Percentiles rank a stretch among this genome's conserved stretches.
Conservation (phyloP, 2,329 filamentous ascomycete species). For the Sphaerulina vaccinii region DNA sequence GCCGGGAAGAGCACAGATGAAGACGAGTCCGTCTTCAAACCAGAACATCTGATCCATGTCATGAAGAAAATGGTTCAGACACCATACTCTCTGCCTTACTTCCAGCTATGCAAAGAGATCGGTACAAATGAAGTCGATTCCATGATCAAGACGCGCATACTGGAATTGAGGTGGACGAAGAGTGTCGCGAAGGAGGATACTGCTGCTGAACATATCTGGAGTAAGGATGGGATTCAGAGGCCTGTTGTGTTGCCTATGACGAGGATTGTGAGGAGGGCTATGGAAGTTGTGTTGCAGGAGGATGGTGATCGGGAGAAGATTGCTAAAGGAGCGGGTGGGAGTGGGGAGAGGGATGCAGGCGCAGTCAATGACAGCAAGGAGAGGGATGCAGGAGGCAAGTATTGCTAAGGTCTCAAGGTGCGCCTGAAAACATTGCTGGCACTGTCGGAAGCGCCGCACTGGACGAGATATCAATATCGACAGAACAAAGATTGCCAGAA, state of each 20-base stretch:
- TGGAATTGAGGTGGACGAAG: conserved; percentile 24
- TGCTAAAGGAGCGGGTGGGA: conserved; percentile 2
- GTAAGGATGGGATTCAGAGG: conserved; percentile 19
- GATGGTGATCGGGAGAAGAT: conserved; percentile 6
- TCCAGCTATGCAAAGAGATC: conserved; percentile 22
- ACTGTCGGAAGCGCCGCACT: too few relatives aligned
- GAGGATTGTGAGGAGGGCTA: conserved; percentile 20
- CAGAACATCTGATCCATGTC: conserved; percentile 18
- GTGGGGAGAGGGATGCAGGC: not conserved
- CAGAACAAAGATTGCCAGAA: not conserved
- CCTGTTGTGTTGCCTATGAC: conserved; percentile 24
- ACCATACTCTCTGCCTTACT: conserved; percentile 23
- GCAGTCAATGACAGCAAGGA: not conserved
- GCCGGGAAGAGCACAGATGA: conserved; percentile 15
- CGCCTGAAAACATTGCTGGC: too few relatives aligned
- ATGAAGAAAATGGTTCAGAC: conserved; percentile 20
- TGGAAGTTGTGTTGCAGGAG: conserved; percentile 23
- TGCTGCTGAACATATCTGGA: conserved; percentile 20
- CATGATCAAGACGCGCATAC: conserved; percentile 24
- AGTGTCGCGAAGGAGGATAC: conserved; percentile 18
- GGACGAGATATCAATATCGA: too few relatives aligned
- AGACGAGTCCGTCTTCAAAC: conserved; percentile 17
- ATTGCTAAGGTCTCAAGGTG: too few relatives aligned
- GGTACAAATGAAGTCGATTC: conserved; percentile 21
- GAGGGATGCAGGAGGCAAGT: not conserved